Evolutionary conservation across 345 rosid genomes (phyloP).

Genomic region (Clausena lansium): DNA sequence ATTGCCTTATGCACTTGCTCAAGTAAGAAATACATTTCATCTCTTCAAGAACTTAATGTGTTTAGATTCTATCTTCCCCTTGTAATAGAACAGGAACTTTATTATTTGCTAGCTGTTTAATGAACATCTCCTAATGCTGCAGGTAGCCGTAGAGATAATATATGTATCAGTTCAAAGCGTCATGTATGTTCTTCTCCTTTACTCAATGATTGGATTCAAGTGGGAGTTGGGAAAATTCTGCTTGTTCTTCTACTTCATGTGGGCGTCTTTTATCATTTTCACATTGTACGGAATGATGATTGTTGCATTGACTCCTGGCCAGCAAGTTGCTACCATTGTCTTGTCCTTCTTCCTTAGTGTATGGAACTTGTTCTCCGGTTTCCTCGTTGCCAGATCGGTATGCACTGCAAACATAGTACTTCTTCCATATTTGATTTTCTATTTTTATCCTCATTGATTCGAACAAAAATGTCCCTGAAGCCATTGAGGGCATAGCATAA

Average conservation of each 20-base stretch:
- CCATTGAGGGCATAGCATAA: neutral
- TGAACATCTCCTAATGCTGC: constrained; percentile 8
- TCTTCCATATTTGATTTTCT: neutral
- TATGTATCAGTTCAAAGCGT: constrained; percentile 56
- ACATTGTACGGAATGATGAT: constrained; percentile 84
- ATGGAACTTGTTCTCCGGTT: constrained; percentile 91
- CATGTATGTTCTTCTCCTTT: constrained; percentile 51
- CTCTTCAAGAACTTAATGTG: neutral
- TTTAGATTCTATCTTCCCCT: neutral
- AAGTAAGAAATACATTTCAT: constrained; percentile 32
- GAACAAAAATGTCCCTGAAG: neutral
- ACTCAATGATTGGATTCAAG: constrained; percentile 68
- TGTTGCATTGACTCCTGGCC: constrained; percentile 73
- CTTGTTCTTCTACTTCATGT: constrained; percentile 61
- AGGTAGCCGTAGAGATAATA: constrained; percentile 68
- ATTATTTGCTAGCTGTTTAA: neutral
- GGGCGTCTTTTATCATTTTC: constrained; percentile 66
- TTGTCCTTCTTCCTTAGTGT: constrained; percentile 80
- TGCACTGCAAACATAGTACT: neutral
- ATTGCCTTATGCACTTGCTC: constrained; percentile 56
- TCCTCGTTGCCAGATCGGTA: constrained; percentile 68
- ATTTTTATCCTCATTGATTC: neutral
- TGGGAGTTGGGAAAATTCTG: constrained; percentile 55
- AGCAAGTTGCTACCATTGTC: constrained; percentile 63
- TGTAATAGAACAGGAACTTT: neutral